A percentile compares a stretch with the other conserved stretches of the same genome.
Evolutionary conservation across 2,329 filamentous ascomycete species (phyloP).

Genomic region (Chalaropsis ovoidea): DNA sequence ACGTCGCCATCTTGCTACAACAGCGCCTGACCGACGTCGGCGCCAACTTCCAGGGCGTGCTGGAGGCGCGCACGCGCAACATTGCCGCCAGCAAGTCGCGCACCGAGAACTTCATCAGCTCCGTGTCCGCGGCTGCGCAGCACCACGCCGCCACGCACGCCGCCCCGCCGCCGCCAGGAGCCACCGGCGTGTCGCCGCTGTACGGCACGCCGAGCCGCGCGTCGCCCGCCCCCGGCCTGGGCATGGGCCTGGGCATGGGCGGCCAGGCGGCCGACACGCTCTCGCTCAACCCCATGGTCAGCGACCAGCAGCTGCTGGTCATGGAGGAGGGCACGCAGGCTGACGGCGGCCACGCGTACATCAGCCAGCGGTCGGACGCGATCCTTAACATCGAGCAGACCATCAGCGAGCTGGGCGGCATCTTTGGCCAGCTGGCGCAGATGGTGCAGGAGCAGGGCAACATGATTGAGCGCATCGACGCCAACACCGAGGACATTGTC

Average conservation of each 20-base stretch:
- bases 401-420: conserved; percentile 78
- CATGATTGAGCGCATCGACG: conserved; percentile 95
- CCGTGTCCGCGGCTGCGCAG: conserved; percentile 68
- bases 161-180: not conserved
- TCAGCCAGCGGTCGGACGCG: conserved; percentile 85
- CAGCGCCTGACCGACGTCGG: conserved; percentile 86
- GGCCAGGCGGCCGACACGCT: conserved; percentile 66
- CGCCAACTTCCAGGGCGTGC: conserved; percentile 91
- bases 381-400: conserved; percentile 96
- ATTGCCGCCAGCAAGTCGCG: conserved; percentile 86
- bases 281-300: conserved; percentile 65
- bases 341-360: conserved; percentile 58
- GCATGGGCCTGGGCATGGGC: conserved; percentile 72
- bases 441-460: conserved; percentile 98
- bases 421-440: conserved; percentile 85
- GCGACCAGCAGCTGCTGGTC: conserved; percentile 76
- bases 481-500: conserved; percentile 94
- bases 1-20: conserved; percentile 84
- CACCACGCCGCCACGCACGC: conserved; percentile 49
- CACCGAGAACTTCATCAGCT: conserved; percentile 93
- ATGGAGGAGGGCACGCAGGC: conserved; percentile 87
- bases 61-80: conserved; percentile 94
- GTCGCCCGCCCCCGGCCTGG: conserved; percentile 53
- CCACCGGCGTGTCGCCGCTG: conserved; percentile 64
- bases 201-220: conserved; percentile 68